Evolutionary conservation across 441 rosid species (phyloP).

Genomic region (Aleurites moluccanus): DNA sequence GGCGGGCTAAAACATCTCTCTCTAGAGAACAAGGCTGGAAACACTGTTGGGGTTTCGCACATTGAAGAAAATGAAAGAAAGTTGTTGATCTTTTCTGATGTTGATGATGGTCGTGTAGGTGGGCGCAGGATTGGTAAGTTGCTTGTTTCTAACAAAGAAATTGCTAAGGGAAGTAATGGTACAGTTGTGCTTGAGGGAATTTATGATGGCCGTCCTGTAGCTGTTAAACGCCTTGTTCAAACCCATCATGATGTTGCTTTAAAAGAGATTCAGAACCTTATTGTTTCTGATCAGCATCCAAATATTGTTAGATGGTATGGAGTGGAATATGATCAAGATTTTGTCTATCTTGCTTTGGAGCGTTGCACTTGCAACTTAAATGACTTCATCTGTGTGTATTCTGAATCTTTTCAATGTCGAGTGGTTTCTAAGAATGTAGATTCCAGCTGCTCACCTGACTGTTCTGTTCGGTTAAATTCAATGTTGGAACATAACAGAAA

Average conservation of each 20-base stretch:
- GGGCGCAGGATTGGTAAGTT: constrained; percentile 80
- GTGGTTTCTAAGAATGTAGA: constrained; percentile 31
- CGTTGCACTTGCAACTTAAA: constrained; percentile 82
- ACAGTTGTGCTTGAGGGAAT: constrained; percentile 81
- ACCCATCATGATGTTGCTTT: constrained; percentile 85
- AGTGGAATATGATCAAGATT: constrained; percentile 80
- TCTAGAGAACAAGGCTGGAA: constrained; percentile 31
- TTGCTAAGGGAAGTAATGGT: constrained; percentile 87
- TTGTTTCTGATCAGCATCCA: constrained; percentile 83
- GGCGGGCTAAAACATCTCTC: constrained; percentile 29
- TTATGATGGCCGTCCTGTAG: constrained; percentile 76
- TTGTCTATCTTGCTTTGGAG: constrained; percentile 81
- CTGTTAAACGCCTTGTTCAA: constrained; percentile 85
- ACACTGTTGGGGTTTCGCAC: constrained; percentile 28
- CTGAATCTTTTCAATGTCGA: constrained; percentile 47
- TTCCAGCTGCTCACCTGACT: constrained; percentile 31
- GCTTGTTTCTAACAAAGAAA: constrained; percentile 60
- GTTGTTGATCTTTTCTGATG: constrained; percentile 31
- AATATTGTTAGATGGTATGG: constrained; percentile 92
- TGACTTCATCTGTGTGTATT: constrained; percentile 57
- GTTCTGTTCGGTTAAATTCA: constrained; percentile 35
- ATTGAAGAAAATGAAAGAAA: constrained; percentile 43
- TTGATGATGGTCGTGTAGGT: constrained; percentile 36
- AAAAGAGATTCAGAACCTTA: constrained; percentile 82
- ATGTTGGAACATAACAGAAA: constrained; percentile 43